These are phyloP conservation scores for Fusarium continuum DNA, from an alignment of 2,329 filamentous ascomycete species.

Conservation along the genomic window DNA sequence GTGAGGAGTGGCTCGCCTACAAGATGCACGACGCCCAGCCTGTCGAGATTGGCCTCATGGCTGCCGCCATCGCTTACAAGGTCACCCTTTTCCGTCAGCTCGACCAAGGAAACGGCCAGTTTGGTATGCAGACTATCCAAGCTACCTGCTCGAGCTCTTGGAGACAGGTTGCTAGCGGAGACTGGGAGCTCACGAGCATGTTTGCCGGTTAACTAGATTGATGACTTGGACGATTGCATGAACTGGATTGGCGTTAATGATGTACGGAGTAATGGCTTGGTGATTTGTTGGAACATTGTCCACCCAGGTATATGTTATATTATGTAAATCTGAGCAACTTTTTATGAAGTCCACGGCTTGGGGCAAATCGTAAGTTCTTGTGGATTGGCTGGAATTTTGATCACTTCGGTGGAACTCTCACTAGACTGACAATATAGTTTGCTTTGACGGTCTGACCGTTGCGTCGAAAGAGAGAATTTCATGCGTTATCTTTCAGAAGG, in stretches of 20 bases:
- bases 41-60: slow-evolving; percentile 44
- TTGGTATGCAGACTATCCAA: slow-evolving; percentile 37
- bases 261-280: slow-evolving; percentile 30
- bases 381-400: not conserved
- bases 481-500: no score
- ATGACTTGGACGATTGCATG: slow-evolving; percentile 14
- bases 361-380: no score
- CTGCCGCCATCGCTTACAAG: slow-evolving; percentile 40
- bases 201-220: slow-evolving; percentile 33
- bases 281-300: slow-evolving; percentile 4
- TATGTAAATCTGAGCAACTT: slow-evolving; percentile 1
- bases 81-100: slow-evolving; percentile 41
- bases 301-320: slow-evolving; percentile 6
- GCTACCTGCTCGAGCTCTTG: slow-evolving; percentile 43
- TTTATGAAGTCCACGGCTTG: no score
- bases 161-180: slow-evolving; percentile 42
- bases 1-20: slow-evolving; percentile 44
- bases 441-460: no score
- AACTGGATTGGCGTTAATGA: slow-evolving; percentile 24
- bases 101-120: slow-evolving; percentile 33
- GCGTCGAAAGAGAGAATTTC: no score
- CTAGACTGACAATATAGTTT: no score
- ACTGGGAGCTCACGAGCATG: slow-evolving; percentile 44
- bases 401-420: not conserved
- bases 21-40: slow-evolving; percentile 44